Base-by-base conservation (phyloP, 257 asterid genomes). In the Petrea volubilis region DNA sequence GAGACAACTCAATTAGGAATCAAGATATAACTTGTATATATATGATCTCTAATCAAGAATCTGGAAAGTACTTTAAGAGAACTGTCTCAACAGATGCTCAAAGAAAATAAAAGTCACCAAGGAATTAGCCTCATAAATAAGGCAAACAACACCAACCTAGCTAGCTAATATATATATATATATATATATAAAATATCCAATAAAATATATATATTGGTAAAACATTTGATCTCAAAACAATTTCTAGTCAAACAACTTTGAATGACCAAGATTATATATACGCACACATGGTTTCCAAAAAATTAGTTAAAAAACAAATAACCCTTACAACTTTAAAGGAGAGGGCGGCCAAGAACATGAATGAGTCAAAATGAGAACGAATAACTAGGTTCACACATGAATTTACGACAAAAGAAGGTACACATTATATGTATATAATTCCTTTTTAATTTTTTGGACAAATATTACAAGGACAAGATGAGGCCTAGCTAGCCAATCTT, bases 321-420 rank as follows among this genome's bases (percentile, higher is more conserved):
- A 68, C 53, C 63, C 68, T 67, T 74, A 76, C 72, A 80, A 75
- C 38, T 47, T 49, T 58, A 63, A 67, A 55, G 46, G 44, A 49
- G 78, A 43, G 76, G 75, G 74, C 74, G 80, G 76, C 71, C 69
- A 76, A 40, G 74, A 76, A 79, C 59, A 69, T 68, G 80, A 38
- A 50, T 34, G 71, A 69, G 78, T 79, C 74, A 72, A 80, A 62
- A 76, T 43, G 3, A 12, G 80, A 43, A 74, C 76, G 79, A 76
- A 80, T 68, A 68, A 72, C 78, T 53, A 80, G 84, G 78, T 72
- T 75, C 73, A 56, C 68, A 56, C 64, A 70, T 72, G 75, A 21
- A 70, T 64, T 70, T 59, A 58, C 50, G 40, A 59, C 74, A 59
- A 79, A 69, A 6, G 7, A 59, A 24, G 21, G 83, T 70, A 70